phyloP scores from a whole-genome alignment of 2,329 filamentous ascomycete genomes.

The Trichoderma gracile region DNA sequence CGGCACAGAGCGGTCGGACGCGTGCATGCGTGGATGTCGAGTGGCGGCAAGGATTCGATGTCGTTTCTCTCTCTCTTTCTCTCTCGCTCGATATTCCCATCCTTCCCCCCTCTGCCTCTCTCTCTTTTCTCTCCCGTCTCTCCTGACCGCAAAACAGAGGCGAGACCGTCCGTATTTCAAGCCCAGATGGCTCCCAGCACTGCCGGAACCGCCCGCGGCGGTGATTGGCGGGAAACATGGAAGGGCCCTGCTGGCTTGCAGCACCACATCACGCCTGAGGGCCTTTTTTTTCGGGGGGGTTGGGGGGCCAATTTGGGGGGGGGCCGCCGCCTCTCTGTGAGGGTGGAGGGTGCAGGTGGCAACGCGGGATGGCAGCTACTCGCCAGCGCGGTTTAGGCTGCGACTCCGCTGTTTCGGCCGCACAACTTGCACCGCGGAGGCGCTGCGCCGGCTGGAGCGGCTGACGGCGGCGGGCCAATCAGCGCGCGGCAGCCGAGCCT shows the following conservation, averaged over 20 bases:
- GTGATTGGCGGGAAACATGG: slow-evolving; percentile 9
- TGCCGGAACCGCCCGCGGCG: slow-evolving; percentile 17
- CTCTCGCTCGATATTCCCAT: neutral
- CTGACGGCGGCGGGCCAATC: slow-evolving; percentile 38
- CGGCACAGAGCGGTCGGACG: slow-evolving; percentile 6
- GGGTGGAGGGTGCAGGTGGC: slow-evolving; percentile 5
- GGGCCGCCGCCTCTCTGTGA: too few species aligned
- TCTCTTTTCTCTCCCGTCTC: neutral
- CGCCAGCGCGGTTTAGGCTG: slow-evolving; percentile 23
- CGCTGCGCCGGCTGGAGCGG: slow-evolving; percentile 27
- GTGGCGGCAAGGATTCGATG: neutral
- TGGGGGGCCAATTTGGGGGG: neutral
- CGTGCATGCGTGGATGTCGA: neutral
- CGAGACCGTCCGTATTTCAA: slow-evolving; percentile 22
- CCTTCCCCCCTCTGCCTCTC: neutral
- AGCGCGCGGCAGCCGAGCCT: slow-evolving; percentile 39
- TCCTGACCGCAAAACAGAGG: neutral
- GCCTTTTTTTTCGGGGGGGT: neutral
- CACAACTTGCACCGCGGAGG: slow-evolving; percentile 30
- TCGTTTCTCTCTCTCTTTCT: neutral
- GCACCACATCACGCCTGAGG: slow-evolving; percentile 7
- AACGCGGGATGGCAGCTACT: slow-evolving; percentile 24
- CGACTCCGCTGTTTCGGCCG: slow-evolving; percentile 30
- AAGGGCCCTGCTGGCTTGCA: slow-evolving; percentile 22
- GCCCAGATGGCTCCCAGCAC: slow-evolving; percentile 16